These are phyloP conservation scores for Yamadazyma triangularis DNA, from an alignment of 1,139 yeast genomes.

Conservation along the genomic window DNA sequence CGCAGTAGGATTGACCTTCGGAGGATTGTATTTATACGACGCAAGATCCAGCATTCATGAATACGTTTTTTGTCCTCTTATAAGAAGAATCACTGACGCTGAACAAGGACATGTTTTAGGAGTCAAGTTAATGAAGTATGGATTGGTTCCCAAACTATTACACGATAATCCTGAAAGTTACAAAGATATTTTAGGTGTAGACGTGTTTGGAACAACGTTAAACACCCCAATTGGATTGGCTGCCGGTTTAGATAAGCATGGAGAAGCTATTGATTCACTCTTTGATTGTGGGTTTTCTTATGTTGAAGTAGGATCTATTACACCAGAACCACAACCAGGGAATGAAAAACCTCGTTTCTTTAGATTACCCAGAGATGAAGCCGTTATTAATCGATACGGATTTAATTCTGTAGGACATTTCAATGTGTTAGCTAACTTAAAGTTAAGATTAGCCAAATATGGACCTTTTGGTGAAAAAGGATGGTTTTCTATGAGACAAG, in stretches of 20 bases:
- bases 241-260: constrained; percentile 94
- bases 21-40: constrained; percentile 50
- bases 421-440: constrained; percentile 61
- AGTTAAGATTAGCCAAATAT: constrained; percentile 51
- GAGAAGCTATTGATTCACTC: constrained; percentile 84
- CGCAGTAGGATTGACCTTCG: constrained; percentile 22
- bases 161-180: constrained; percentile 32
- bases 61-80: constrained; percentile 70
- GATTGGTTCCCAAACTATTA: constrained; percentile 59
- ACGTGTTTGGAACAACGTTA: constrained; percentile 60
- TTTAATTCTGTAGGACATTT: constrained; percentile 90
- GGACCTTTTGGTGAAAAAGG: too few species aligned
- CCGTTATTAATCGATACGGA: constrained; percentile 92
- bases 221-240: constrained; percentile 87
- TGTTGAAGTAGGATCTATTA: constrained; percentile 90
- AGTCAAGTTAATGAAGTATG: constrained; percentile 62
- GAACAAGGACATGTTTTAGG: constrained; percentile 84
- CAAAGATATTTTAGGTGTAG: constrained; percentile 48
- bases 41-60: constrained; percentile 83
- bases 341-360: constrained; percentile 89
- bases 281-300: constrained; percentile 79
- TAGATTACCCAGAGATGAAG: constrained; percentile 78
- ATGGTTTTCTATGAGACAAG: constrained; percentile 64
- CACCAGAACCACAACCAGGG: constrained; percentile 93
- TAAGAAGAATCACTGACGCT: constrained; percentile 70